Evolutionary conservation across 441 rosid genomes (phyloP).

Genomic region (Gossypium lobatum): DNA sequence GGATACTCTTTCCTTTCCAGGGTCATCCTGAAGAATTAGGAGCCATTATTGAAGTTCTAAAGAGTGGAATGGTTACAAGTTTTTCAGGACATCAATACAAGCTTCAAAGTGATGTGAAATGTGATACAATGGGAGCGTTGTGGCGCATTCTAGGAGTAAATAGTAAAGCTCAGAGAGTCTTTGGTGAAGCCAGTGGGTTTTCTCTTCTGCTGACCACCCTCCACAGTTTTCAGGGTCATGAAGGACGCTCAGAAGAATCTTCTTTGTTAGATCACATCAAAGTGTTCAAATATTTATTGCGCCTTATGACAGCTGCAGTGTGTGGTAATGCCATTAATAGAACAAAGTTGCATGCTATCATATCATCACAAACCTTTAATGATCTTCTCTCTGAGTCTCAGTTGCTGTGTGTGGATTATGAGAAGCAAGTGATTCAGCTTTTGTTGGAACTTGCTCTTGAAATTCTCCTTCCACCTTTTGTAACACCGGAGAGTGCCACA

Average conservation of each 20-base stretch:
- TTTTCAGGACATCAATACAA: conserved; percentile 83
- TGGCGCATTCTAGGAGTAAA: conserved; percentile 96
- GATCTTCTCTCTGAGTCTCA: conserved; percentile 94
- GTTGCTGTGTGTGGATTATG: conserved; percentile 87
- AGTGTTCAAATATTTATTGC: conserved; percentile 78
- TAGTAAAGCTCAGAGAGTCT: conserved; percentile 80
- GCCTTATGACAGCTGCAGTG: conserved; percentile 92
- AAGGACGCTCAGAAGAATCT: conserved; percentile 53
- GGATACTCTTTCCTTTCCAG: conserved; percentile 31
- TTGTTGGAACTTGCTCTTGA: conserved; percentile 96
- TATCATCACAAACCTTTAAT: conserved; percentile 87
- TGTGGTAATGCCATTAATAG: conserved; percentile 77
- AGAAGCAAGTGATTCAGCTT: conserved; percentile 93
- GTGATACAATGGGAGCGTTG: conserved; percentile 96
- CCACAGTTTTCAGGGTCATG: conserved; percentile 82
- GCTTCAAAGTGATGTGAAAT: conserved; percentile 88
- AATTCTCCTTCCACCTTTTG: conserved; percentile 86
- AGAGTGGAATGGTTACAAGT: conserved; percentile 97
- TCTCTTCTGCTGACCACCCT: conserved; percentile 96
- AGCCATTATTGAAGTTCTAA: conserved; percentile 85
- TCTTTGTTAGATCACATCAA: conserved; percentile 51
- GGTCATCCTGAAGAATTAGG: conserved; percentile 92
- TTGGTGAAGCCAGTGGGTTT: conserved; percentile 98
- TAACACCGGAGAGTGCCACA: conserved; percentile 45
- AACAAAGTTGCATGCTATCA: conserved; percentile 74